Percentiles rank a stretch among this genome's conserved stretches.
Conservation (phyloP, 1,284 basidiomycete species). For the Apiotrichum gracile region DNA sequence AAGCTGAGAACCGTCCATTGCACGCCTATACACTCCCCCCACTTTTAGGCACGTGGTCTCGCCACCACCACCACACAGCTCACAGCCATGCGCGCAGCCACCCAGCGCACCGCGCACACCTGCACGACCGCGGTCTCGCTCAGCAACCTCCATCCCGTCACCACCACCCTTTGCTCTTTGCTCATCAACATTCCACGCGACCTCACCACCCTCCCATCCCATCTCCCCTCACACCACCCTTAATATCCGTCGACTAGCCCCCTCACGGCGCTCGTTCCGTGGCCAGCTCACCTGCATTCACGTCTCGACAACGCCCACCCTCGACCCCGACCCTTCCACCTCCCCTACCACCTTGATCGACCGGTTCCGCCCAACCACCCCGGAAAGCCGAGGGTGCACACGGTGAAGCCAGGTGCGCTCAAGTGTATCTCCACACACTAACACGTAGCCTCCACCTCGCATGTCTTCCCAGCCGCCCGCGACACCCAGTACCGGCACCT, state of each 20-base stretch:
- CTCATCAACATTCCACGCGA: neutral
- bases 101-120: neutral
- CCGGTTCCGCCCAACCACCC: conserved; percentile 11
- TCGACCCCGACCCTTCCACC: neutral
- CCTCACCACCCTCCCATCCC: neutral
- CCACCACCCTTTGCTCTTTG: neutral
- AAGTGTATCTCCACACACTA: neutral
- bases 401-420: conserved; percentile 21
- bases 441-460: conserved; percentile 19
- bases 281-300: neutral
- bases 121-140: no score
- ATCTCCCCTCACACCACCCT: neutral
- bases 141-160: neutral
- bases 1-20: no score
- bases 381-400: conserved; percentile 20
- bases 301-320: neutral
- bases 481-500: conserved; percentile 30
- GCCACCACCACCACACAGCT: no score
- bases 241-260: neutral
- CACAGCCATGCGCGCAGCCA: neutral
- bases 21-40: no score
- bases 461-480: conserved; percentile 34
- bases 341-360: conserved; percentile 1
- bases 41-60: no score
- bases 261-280: neutral